Evolutionary conservation across 306 rosid genomes (phyloP).

Genomic region (Rosa multiflora): DNA sequence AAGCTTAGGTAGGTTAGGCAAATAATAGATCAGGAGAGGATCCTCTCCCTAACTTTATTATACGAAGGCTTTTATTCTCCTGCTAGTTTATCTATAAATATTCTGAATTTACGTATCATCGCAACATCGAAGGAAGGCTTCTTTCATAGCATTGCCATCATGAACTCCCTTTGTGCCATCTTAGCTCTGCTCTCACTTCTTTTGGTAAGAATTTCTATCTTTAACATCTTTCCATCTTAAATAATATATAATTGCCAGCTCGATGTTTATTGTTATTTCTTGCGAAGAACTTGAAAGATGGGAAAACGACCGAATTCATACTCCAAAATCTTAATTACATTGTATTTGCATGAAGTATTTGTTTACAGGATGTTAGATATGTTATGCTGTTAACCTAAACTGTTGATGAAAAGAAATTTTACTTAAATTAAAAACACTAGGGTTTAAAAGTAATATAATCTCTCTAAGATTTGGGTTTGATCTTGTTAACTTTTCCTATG

Average conservation of each 20-base stretch:
- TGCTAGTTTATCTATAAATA: background rate
- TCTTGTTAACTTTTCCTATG: background rate
- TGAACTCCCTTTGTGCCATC: constrained; percentile 8
- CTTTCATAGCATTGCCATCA: background rate
- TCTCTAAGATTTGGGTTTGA: background rate
- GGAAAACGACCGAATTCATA: background rate
- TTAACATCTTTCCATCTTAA: background rate
- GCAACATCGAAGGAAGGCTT: background rate
- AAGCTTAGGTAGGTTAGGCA: too few relatives aligned
- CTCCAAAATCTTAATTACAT: background rate
- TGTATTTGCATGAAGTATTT: background rate
- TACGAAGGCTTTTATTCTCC: too few relatives aligned
- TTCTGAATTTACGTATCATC: background rate
- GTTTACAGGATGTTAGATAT: too few relatives aligned
- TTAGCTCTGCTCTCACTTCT: constrained; percentile 14
- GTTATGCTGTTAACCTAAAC: background rate
- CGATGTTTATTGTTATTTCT: background rate
- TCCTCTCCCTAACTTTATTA: too few relatives aligned
- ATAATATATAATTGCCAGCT: background rate
- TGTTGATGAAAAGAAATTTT: background rate
- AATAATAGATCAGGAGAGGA: too few relatives aligned
- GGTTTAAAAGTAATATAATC: too few relatives aligned
- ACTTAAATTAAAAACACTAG: too few relatives aligned
- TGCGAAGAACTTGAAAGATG: background rate
- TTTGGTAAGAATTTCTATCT: constrained; percentile 3